Percentiles rank a stretch among this genome's conserved stretches.
phyloP scores from a whole-genome alignment of 257 asterid genomes.

The Plantago elongata region DNA sequence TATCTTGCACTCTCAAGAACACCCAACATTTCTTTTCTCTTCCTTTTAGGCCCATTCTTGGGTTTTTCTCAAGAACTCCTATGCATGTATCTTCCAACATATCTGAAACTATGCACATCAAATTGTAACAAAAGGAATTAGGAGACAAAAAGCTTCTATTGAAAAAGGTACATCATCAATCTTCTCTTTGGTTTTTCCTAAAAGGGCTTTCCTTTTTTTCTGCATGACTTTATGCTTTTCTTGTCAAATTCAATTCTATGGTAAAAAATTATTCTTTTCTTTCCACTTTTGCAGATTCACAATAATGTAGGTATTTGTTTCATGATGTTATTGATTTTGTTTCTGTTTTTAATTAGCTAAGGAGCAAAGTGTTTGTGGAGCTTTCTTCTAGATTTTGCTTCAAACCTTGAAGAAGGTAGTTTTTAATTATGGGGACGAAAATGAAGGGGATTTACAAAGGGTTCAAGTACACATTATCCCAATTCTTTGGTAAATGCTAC shows the following conservation, averaged over 20 bases:
- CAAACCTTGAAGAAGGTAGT: slow-evolving; percentile 15
- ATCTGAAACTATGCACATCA: slow-evolving; percentile 24
- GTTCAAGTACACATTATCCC: slow-evolving; percentile 64
- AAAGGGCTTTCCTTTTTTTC: background rate
- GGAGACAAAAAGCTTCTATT: slow-evolving; percentile 29
- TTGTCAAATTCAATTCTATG: slow-evolving; percentile 20
- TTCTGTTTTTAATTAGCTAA: slow-evolving; percentile 37
- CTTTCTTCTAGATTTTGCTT: slow-evolving; percentile 27
- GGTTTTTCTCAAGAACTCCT: background rate
- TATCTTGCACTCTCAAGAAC: background rate
- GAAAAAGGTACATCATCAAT: slow-evolving; percentile 31
- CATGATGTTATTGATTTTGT: slow-evolving; percentile 13
- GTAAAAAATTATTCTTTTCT: slow-evolving; percentile 18
- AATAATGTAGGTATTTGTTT: background rate
- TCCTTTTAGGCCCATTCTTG: background rate
- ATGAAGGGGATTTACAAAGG: slow-evolving; percentile 87
- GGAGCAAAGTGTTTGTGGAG: slow-evolving; percentile 29
- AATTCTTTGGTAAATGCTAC: slow-evolving; percentile 48
- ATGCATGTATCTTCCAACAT: slow-evolving; percentile 36
- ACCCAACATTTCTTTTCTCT: slow-evolving; percentile 13
- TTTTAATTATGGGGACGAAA: slow-evolving; percentile 41
- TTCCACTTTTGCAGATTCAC: slow-evolving; percentile 15
- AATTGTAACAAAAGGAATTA: slow-evolving; percentile 23
- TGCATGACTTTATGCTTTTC: slow-evolving; percentile 24
- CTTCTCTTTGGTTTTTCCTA: slow-evolving; percentile 1